phyloP scores from a whole-genome alignment of 306 rosid genomes.

The Cicer chorassanicum region DNA sequence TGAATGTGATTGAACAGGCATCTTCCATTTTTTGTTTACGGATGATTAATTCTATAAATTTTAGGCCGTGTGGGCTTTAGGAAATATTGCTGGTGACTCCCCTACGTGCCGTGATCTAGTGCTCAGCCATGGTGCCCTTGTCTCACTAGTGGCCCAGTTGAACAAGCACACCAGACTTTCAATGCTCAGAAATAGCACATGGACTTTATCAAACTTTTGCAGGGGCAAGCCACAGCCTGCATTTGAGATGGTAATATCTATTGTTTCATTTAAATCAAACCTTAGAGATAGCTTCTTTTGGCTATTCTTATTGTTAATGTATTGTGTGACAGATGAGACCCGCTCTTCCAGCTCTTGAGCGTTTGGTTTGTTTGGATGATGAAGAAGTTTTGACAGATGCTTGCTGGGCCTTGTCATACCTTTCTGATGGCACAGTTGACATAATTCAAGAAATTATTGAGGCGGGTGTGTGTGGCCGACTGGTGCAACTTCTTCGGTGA shows the following conservation, averaged over 20 bases:
- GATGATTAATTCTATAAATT: slow-evolving; percentile 30
- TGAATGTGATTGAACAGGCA: background rate
- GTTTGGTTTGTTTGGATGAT: slow-evolving; percentile 70
- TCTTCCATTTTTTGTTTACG: background rate
- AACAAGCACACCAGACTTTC: slow-evolving; percentile 80
- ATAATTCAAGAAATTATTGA: slow-evolving; percentile 86
- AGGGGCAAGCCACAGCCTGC: slow-evolving; percentile 91
- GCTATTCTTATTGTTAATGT: slow-evolving; percentile 8
- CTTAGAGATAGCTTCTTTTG: slow-evolving; percentile 14
- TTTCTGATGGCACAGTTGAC: slow-evolving; percentile 79
- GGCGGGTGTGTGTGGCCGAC: slow-evolving; percentile 66
- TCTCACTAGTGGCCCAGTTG: slow-evolving; percentile 70
- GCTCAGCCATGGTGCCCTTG: slow-evolving; percentile 67
- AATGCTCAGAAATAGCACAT: slow-evolving; percentile 84
- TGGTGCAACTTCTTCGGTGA: slow-evolving; percentile 81
- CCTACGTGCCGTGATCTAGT: slow-evolving; percentile 87
- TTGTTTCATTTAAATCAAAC: slow-evolving; percentile 3
- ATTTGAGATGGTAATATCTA: slow-evolving; percentile 65
- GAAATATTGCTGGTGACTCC: slow-evolving; percentile 91
- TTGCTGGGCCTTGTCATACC: slow-evolving; percentile 83
- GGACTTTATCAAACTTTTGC: slow-evolving; percentile 85
- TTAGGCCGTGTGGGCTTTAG: slow-evolving; percentile 92
- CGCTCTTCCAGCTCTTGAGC: slow-evolving; percentile 81
- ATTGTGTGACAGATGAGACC: slow-evolving; percentile 66
- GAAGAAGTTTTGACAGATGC: slow-evolving; percentile 85